Base-by-base conservation (phyloP, 108 stramenopile species). In the Aureococcus anophagefferens region DNA sequence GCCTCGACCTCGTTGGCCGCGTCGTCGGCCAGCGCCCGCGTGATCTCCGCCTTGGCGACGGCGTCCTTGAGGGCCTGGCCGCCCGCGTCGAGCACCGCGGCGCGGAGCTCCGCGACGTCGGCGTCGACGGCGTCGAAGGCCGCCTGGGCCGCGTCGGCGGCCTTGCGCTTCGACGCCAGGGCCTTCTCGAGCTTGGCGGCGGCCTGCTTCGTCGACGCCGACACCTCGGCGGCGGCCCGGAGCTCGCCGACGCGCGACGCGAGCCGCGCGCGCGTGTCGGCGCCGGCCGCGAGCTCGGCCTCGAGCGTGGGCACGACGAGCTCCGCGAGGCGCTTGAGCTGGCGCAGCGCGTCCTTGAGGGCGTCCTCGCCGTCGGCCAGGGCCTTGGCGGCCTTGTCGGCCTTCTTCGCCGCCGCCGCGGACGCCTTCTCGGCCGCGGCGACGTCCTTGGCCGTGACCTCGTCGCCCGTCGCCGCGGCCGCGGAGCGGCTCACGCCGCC, bases 31-130 rank as follows among this genome's bases (percentile, higher is more conserved):
- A 89, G 88, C 66, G 87, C 84, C 34, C 91, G 80, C 4, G 77
- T 68, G 59, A 86, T 89, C 62, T 83, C 86, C 18, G 89, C 78
- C 30, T 88, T 80, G 62, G 88, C 87, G 66, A 89, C 64, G 14
- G 70, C 45, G 35, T 87, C 87, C 79, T 94, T 96, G 46, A 96
- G 81, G 63, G 81, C 79, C 51, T 82, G 73, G 30, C 96, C 94
- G 34, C 96, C 98, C 63, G 92, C 91, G 65, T 94, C 90, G 35
- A 94, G 67, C 73, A 97, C 94, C 28, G 76, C 75, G 35, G 90
- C 84, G 74, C 96, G 95, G 28, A 97, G 75, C 21, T 87, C 85
- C 30, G 88, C 81, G 9, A 96, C 91, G 46, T 81, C 76, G 45
- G 30, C 63, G 14, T 80, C 76, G 36, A 76, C 75, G 21, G 3